Evolutionary conservation across 2,329 filamentous ascomycete genomes (phyloP).

Genomic region (Trichophyton verrucosum): DNA sequence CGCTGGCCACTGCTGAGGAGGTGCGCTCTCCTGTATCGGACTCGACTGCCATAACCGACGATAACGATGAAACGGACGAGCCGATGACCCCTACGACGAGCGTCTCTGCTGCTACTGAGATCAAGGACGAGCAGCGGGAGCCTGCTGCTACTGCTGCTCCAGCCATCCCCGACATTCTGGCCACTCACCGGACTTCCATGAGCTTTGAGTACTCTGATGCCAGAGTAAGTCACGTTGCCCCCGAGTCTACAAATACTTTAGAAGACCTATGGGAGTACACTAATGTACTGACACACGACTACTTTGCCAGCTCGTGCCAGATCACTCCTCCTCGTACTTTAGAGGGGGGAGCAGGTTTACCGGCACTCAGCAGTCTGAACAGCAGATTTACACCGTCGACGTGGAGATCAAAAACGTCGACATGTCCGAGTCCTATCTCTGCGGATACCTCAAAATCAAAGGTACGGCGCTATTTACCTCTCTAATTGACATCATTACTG

Average conservation of each 20-base stretch:
- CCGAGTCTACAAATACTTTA: not conserved
- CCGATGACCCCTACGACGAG: not conserved
- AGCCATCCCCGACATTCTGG: not conserved
- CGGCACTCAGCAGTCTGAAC: slow-evolving; percentile 85
- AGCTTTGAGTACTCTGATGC: slow-evolving; percentile 45
- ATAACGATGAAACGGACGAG: not conserved
- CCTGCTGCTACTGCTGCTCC: not conserved
- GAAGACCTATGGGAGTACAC: not conserved
- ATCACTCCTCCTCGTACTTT: slow-evolving; percentile 73
- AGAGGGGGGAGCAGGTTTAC: slow-evolving; percentile 77
- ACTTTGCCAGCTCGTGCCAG: slow-evolving; percentile 51
- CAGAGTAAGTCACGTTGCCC: slow-evolving; percentile 34
- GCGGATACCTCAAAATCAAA: slow-evolving; percentile 90
- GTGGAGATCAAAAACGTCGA: slow-evolving; percentile 96
- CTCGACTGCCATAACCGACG: not conserved
- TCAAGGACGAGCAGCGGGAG: slow-evolving; percentile 21
- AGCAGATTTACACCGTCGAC: slow-evolving; percentile 86
- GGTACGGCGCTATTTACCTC: slow-evolving; percentile 39
- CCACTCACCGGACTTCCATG: slow-evolving; percentile 15
- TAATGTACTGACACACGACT: not conserved
- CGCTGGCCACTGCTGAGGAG: not conserved
- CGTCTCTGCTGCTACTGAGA: slow-evolving; percentile 14
- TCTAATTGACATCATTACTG: too few relatives aligned
- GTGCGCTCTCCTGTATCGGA: not conserved
- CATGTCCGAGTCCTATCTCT: slow-evolving; percentile 84